Evolutionary conservation across 2,329 filamentous ascomycete genomes (phyloP), one percentile per base, ranked within the genome.

Genomic region (Arthrobotrys sinensis): DNA sequence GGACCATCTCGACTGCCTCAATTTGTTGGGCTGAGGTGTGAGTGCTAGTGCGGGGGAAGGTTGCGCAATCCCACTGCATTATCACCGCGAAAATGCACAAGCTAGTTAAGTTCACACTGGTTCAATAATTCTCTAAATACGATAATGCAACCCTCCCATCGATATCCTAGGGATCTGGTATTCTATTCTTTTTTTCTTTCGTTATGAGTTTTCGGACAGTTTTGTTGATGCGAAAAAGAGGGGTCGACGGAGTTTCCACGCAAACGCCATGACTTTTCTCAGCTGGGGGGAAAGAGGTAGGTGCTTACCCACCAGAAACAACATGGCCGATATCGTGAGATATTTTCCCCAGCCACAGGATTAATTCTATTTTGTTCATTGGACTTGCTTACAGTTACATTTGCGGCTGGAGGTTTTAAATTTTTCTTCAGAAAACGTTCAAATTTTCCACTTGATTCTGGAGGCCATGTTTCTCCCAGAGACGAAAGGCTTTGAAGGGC

Each of bases 231-330:
- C 16, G 43, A 46, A 24, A 48, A 52, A 52, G 48, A 52, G 48
- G 48, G 48, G 48, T 52, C 21, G 21, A 52, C 11, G 48, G 24
- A 28, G 48, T 28, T 50, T 50, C 21, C 21, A 14, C 21, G 21
- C 46, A 50, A 50, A 50, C 46, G 46, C 46, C 48, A 32, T 32
- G 48, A 32, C 48, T 52, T 11, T 11, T 32, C 48, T 10, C 36
- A 48, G 45, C 45, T 8, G n/a, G 45, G 5, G 16, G 5, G 16
- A 7, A 16, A 14, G 43, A 46, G 43, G n/a, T 7, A n/a, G n/a
- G 8, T 32, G 21, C 21, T 24, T 52, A 28, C 48, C 3, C 21
- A 28, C 21, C 45, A 19, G 28, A 50, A 50, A 24, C 46, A 19
- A 53, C 24, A 12, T 38, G 12, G 5, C 5, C 48, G 24, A 53